These are phyloP conservation scores for Lentinula guzmanii DNA, from an alignment of 768 basidiomycete genomes.

Conservation along the genomic window DNA sequence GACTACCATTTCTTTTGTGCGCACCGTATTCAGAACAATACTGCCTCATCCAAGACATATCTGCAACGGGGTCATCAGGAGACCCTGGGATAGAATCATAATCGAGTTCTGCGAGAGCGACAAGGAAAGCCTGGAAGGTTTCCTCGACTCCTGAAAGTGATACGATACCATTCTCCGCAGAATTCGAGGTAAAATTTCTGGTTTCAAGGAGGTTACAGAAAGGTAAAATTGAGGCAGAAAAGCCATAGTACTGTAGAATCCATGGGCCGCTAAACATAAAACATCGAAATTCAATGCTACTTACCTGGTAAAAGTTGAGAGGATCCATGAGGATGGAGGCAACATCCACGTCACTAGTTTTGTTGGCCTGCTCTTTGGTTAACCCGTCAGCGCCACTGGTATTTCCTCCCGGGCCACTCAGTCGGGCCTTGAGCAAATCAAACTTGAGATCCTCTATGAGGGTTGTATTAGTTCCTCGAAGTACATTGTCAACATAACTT, in stretches of 20 bases:
- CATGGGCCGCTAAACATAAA: background rate
- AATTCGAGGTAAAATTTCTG: constrained; percentile 28
- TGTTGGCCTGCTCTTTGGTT: constrained; percentile 24
- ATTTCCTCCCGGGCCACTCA: constrained; percentile 38
- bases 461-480: constrained; percentile 25
- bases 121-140: constrained; percentile 34
- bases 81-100: constrained; percentile 37
- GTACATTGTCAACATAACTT: constrained; percentile 30
- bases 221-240: constrained; percentile 34
- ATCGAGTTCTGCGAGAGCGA: constrained; percentile 36
- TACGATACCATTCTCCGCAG: constrained; percentile 32
- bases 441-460: constrained; percentile 34
- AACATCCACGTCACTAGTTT: constrained; percentile 31
- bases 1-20: background rate
- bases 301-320: constrained; percentile 40
- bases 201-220: constrained; percentile 46
- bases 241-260: constrained; percentile 38
- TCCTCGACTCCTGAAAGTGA: constrained; percentile 24
- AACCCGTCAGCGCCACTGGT: constrained; percentile 27
- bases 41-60: constrained; percentile 48
- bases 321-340: constrained; percentile 46
- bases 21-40: constrained; percentile 47
- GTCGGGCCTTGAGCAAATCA: constrained; percentile 31
- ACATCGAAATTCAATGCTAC: background rate
- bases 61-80: constrained; percentile 35